These are phyloP conservation scores for Monilinia fructigena DNA, from an alignment of 2,329 filamentous ascomycete genomes.

Conservation along the genomic window DNA sequence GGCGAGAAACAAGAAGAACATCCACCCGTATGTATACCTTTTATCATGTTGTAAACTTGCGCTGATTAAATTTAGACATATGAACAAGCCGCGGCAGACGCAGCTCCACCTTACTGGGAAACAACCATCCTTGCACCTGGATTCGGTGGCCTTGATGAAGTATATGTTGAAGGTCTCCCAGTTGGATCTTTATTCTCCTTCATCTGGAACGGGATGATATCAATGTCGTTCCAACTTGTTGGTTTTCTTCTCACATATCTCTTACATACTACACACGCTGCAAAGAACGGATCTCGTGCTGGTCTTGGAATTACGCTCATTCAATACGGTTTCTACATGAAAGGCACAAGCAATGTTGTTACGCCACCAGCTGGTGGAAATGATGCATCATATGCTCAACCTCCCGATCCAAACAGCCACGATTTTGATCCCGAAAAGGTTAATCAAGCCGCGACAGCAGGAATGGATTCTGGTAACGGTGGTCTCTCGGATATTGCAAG, in stretches of 20 bases:
- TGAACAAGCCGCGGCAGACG: conserved; percentile 95
- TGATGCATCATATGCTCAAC: conserved; percentile 63
- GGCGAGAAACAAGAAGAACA: conserved; percentile 80
- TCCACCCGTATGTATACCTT: conserved; percentile 72
- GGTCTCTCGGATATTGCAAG: conserved; percentile 61
- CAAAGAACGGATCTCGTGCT: conserved; percentile 93
- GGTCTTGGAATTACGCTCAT: conserved; percentile 93
- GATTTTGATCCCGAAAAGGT: conserved; percentile 77
- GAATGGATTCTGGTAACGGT: conserved; percentile 44
- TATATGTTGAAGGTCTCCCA: conserved; percentile 94
- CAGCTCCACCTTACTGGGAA: conserved; percentile 97
- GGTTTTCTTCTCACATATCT: conserved; percentile 98
- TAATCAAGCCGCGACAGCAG: conserved; percentile 43
- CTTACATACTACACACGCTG: conserved; percentile 94
- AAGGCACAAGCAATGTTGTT: conserved; percentile 52
- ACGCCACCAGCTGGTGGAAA: conserved; percentile 43
- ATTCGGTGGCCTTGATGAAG: conserved; percentile 84
- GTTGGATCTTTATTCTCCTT: conserved; percentile 86
- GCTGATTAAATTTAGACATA: conserved; percentile 65
- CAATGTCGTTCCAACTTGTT: conserved; percentile 94
- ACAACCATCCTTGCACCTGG: conserved; percentile 95
- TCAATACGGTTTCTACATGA: conserved; percentile 97
- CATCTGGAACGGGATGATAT: conserved; percentile 93
- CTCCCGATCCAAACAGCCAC: conserved; percentile 85
- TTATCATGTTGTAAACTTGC: conserved; percentile 19